Evolutionary conservation across 2,329 filamentous ascomycete genomes (phyloP), one percentile per base, ranked within the genome.

Genomic region (Orbilia blumenaviensis): DNA sequence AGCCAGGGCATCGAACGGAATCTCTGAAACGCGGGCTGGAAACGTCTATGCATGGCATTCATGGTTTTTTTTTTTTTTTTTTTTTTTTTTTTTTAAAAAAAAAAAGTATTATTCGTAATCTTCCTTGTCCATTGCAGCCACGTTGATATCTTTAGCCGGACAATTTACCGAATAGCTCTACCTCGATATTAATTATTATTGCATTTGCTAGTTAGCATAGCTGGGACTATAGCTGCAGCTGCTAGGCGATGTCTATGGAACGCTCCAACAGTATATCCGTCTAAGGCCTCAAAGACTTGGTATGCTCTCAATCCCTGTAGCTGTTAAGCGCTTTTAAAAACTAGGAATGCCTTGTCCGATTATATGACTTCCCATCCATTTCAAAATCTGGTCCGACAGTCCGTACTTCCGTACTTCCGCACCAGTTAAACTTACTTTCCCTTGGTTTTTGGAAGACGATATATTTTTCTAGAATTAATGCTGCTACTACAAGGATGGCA

Each of bases 1-100:
- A 23, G 50, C 50, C 2, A 14, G 50, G 50, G 32, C 38, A 56
- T 38, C 50, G 38, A 32, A 56, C 50, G 29, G 29, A 56, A 56
- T 38, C 50, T 56, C 48, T 56, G 50, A 56, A 56, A 56, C 50
- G 50, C n/a, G 10, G 29, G 16, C 50, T 23, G 18, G 50, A 16
- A 21, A 23, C 29, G 14, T 56, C 29, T 38, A 23, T 56, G 18
- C 18, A 56, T 14, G 8, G 29, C 38, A 1, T 23, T 56, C n/a
- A n/a, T n/a, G n/a, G n/a, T n/a, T n/a, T n/a, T n/a, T n/a, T n/a
- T n/a, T n/a, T n/a, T n/a, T n/a, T n/a, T n/a, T n/a, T n/a, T n/a
- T n/a, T n/a, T n/a, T n/a, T n/a, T n/a, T n/a, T n/a, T n/a, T n/a
- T n/a, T n/a, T n/a, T n/a, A n/a, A n/a, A n/a, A n/a, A n/a, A n/a